These are phyloP conservation scores for Phaeolepiota aurea DNA, from an alignment of 768 basidiomycete genomes.

Conservation along the genomic window DNA sequence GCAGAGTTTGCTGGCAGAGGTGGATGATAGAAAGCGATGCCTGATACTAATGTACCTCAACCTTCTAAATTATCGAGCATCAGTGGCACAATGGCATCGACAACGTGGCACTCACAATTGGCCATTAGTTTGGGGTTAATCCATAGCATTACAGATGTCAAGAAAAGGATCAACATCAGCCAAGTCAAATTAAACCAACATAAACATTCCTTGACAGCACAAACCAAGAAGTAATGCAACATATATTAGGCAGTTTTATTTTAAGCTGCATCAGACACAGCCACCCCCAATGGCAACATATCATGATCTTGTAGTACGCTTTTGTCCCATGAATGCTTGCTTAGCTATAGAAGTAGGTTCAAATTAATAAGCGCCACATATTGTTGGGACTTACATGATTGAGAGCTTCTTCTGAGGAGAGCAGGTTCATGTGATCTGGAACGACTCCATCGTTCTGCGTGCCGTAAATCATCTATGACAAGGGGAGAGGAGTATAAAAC, in stretches of 20 bases:
- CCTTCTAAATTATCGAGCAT: too few species aligned
- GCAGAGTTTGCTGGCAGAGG: too few species aligned
- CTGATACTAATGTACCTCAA: too few species aligned
- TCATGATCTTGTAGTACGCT: conserved; percentile 34
- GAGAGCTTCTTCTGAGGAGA: conserved; percentile 47
- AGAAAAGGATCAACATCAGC: too few species aligned
- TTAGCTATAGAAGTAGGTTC: conserved; percentile 32
- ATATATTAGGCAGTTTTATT: not conserved
- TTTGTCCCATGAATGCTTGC: conserved; percentile 42
- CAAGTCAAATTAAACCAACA: too few species aligned
- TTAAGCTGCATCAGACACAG: conserved; percentile 14
- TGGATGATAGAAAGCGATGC: too few species aligned
- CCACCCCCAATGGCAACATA: conserved; percentile 53
- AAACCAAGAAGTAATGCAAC: too few species aligned
- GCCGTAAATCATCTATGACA: conserved; percentile 6
- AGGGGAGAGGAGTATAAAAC: conserved; percentile 13
- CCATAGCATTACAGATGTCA: too few species aligned
- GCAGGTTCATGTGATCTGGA: conserved; percentile 75
- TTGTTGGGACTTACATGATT: conserved; percentile 41
- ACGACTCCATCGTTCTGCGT: conserved; percentile 41
- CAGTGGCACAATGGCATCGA: too few species aligned
- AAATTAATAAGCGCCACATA: conserved; percentile 6
- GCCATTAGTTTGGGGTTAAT: too few species aligned
- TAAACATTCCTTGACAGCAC: not conserved
- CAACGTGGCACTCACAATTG: too few species aligned